phyloP scores from a whole-genome alignment of 2,329 filamentous ascomycete genomes.

The Fusarium camptoceras region DNA sequence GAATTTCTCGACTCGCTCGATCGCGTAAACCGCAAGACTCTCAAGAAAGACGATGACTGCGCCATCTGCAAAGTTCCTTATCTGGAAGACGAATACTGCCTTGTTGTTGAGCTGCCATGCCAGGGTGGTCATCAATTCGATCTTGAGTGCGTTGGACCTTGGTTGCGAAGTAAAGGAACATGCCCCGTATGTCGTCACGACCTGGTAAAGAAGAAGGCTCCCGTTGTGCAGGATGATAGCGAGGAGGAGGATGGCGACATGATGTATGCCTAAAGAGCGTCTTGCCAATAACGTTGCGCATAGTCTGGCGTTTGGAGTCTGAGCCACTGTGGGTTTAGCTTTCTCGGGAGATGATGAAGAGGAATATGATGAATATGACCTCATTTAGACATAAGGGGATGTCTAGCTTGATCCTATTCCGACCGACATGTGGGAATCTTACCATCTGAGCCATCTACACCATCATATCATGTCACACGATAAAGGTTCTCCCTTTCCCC shows the following conservation, averaged over 20 bases:
- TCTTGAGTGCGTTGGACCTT: constrained; percentile 75
- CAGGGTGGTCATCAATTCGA: constrained; percentile 70
- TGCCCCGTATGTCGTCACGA: constrained; percentile 73
- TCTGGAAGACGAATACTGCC: constrained; percentile 70
- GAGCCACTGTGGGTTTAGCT: constrained; percentile 23
- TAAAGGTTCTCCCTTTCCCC: not conserved
- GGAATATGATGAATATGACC: constrained; percentile 15
- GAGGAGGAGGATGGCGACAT: constrained; percentile 65
- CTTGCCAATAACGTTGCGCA: constrained; percentile 24
- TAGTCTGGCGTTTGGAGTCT: constrained; percentile 49
- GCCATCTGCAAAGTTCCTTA: constrained; percentile 73
- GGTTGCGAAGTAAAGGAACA: constrained; percentile 72
- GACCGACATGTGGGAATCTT: not conserved
- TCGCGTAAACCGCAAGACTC: constrained; percentile 63
- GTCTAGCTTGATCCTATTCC: not conserved
- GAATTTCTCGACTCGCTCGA: constrained; percentile 70
- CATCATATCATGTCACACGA: not conserved
- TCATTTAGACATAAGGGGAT: not conserved
- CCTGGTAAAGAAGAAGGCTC: constrained; percentile 66
- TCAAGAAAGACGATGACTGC: constrained; percentile 65
- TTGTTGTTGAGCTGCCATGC: constrained; percentile 74
- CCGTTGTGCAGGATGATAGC: constrained; percentile 59
- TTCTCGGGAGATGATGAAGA: constrained; percentile 15
- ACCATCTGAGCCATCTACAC: not conserved
- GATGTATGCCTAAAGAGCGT: constrained; percentile 52